Percentiles rank a stretch among this genome's conserved stretches.
Evolutionary conservation across 1,139 yeast genomes (phyloP).

Genomic region (Magnusiomyces magnusii): DNA sequence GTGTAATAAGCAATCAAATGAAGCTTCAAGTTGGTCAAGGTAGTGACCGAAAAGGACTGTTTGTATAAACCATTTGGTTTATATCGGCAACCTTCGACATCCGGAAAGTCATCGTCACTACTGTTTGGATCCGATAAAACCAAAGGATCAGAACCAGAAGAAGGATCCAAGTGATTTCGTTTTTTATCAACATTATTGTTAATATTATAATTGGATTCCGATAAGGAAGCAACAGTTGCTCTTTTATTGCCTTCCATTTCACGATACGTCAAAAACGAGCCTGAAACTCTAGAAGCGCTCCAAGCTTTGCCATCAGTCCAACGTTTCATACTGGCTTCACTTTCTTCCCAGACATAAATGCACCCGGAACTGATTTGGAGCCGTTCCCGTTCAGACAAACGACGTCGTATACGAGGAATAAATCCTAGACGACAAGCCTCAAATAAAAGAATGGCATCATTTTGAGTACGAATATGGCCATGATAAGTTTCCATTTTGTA

Average conservation of each 20-base stretch:
- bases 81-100: constrained; percentile 32
- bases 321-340: constrained; percentile 51
- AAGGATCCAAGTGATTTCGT: constrained; percentile 11
- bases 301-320: constrained; percentile 63
- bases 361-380: constrained; percentile 43
- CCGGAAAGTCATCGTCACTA: constrained; percentile 10
- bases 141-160: too few species aligned
- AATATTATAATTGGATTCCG: too few species aligned
- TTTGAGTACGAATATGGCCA: constrained; percentile 44
- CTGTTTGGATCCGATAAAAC: not conserved
- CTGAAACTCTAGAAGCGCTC: constrained; percentile 55
- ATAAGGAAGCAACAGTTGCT: not conserved
- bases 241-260: constrained; percentile 40
- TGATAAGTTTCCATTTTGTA: constrained; percentile 43
- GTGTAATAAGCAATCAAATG: constrained; percentile 50
- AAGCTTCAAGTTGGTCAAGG: constrained; percentile 43
- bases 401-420: constrained; percentile 43
- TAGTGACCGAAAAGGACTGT: constrained; percentile 49
- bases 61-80: constrained; percentile 48
- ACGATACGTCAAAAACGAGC: constrained; percentile 47
- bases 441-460: constrained; percentile 48
- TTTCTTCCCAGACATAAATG: constrained; percentile 54
- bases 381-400: constrained; percentile 47
- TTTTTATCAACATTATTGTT: too few species aligned
- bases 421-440: constrained; percentile 47